Conservation (phyloP, 345 rosid genomes). For the Brassica cretica region DNA sequence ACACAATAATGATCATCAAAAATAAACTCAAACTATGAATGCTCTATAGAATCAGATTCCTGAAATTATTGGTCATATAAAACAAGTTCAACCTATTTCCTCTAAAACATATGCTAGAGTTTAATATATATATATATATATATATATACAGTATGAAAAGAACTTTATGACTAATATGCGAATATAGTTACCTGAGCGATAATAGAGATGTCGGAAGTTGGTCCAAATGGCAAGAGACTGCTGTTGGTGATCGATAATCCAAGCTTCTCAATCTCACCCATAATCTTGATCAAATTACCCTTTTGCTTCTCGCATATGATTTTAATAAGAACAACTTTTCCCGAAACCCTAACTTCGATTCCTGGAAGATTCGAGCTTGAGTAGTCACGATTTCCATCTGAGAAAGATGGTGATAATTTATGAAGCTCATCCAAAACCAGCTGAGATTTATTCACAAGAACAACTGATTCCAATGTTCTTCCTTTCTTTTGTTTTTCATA, state of each 20-base stretch:
- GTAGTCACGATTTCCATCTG: conserved; percentile 24
- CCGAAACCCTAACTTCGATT: conserved; percentile 75
- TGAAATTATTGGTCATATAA: not conserved
- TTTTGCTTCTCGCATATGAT: conserved; percentile 74
- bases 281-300: conserved; percentile 57
- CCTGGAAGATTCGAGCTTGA: conserved; percentile 56
- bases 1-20: not conserved
- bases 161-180: not conserved
- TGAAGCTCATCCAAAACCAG: conserved; percentile 41
- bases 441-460: conserved; percentile 64
- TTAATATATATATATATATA: not conserved
- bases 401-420: conserved; percentile 1
- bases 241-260: conserved; percentile 56
- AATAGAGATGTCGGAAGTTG: conserved; percentile 62
- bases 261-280: conserved; percentile 64
- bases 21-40: not conserved
- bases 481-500: conserved; percentile 65
- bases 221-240: conserved; percentile 72
- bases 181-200: conserved; percentile 58
- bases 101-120: not conserved
- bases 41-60: not conserved
- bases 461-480: conserved; percentile 65
- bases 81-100: not conserved
- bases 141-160: not conserved
- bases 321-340: conserved; percentile 63